Percentiles rank a stretch among this genome's conserved stretches.
These are phyloP conservation scores for Podaxis rugospora DNA, from an alignment of 768 basidiomycete genomes.

Conservation along the genomic window DNA sequence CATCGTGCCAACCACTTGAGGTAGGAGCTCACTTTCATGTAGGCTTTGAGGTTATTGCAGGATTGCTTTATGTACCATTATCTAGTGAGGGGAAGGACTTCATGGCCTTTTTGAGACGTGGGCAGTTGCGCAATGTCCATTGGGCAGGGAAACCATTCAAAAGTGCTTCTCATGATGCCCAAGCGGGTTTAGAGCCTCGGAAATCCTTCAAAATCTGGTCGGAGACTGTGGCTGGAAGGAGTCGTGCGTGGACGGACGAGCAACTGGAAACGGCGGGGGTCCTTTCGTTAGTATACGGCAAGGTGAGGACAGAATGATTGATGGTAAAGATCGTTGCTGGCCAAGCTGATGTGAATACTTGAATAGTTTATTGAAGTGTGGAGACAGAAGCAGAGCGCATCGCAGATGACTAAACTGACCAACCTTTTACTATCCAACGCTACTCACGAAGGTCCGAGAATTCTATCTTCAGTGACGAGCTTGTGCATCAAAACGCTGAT, in stretches of 20 bases:
- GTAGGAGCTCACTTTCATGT: not conserved
- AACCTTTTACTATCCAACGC: constrained; percentile 76
- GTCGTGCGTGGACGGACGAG: constrained; percentile 75
- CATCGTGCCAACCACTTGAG: not conserved
- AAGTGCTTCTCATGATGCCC: constrained; percentile 21
- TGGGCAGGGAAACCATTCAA: constrained; percentile 78
- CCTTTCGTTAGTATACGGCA: constrained; percentile 73
- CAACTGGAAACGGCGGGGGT: constrained; percentile 81
- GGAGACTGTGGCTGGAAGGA: constrained; percentile 64
- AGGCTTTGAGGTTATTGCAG: constrained; percentile 64
- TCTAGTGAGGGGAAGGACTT: constrained; percentile 74
- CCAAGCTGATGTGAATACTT: not conserved
- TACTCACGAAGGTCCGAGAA: constrained; percentile 63
- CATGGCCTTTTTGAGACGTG: constrained; percentile 75
- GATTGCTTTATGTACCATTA: constrained; percentile 71
- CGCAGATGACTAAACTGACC: constrained; percentile 69
- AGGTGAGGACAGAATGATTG: constrained; percentile 30
- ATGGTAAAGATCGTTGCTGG: not conserved
- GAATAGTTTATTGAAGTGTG: constrained; percentile 83
- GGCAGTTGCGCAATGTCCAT: constrained; percentile 63
- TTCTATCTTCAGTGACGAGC: not conserved
- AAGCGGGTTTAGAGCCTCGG: constrained; percentile 58
- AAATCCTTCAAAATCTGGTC: constrained; percentile 79
- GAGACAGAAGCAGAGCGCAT: constrained; percentile 74
- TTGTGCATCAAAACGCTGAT: not conserved